phyloP scores from a whole-genome alignment of 148 eudicot species.

The Arctostaphylos glauca region DNA sequence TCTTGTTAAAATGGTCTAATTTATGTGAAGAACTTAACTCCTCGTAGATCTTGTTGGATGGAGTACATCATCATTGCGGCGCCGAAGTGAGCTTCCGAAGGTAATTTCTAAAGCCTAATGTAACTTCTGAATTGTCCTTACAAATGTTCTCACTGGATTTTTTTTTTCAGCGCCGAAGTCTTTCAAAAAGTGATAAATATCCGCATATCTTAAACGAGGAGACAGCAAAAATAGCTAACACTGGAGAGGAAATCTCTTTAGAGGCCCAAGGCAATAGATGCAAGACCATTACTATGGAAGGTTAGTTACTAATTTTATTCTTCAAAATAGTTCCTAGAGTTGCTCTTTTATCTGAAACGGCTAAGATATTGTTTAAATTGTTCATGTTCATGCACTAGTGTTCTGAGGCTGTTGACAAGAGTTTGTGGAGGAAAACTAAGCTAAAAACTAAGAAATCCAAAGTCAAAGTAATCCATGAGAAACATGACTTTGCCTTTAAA shows the following conservation, averaged over 20 bases:
- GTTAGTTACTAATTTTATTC: conserved; percentile 31
- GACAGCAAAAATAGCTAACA: conserved; percentile 18
- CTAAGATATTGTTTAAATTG: background rate
- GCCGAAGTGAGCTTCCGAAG: conserved; percentile 66
- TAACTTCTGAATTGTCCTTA: background rate
- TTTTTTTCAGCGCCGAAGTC: conserved; percentile 40
- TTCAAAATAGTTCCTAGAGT: background rate
- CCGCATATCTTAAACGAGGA: conserved; percentile 65
- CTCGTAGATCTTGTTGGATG: conserved; percentile 81
- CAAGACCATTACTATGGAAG: conserved; percentile 54
- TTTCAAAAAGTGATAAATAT: conserved; percentile 52
- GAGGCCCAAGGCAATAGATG: conserved; percentile 27
- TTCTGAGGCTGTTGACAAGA: background rate
- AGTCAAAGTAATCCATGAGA: background rate
- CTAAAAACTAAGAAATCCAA: background rate
- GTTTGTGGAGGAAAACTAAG: background rate
- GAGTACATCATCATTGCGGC: conserved; percentile 81
- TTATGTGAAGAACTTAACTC: conserved; percentile 40
- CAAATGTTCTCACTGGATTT: conserved; percentile 6
- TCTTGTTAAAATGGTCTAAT: background rate
- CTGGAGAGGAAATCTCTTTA: conserved; percentile 27
- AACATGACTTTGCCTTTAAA: background rate
- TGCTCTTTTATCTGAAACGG: background rate
- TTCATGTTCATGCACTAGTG: background rate
- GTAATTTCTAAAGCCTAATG: conserved; percentile 28